Percentiles rank a stretch among this genome's conserved stretches.
phyloP scores from a whole-genome alignment of 2,329 filamentous ascomycete genomes.

The Chalaropsis ovoidea region DNA sequence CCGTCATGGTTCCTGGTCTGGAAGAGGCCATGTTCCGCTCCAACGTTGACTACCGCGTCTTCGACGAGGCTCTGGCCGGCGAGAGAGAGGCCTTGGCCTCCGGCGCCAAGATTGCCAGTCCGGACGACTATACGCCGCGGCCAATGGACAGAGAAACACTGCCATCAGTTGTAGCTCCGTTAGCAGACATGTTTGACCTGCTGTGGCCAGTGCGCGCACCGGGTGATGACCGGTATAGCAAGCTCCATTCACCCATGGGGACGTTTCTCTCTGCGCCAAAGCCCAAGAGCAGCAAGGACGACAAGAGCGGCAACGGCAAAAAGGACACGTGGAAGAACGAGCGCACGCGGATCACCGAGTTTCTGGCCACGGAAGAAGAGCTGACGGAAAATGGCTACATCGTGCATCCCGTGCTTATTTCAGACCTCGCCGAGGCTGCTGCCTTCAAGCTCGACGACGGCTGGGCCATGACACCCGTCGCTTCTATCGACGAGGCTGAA shows the following conservation, averaged over 20 bases:
- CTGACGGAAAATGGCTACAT: constrained; percentile 75
- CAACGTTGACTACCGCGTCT: constrained; percentile 36
- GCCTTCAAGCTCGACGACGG: constrained; percentile 40
- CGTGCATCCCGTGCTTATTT: constrained; percentile 67
- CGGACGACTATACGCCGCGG: constrained; percentile 52
- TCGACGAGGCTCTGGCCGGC: constrained; percentile 33
- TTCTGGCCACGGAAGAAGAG: constrained; percentile 61
- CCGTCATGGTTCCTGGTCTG: constrained; percentile 83
- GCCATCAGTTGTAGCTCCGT: constrained; percentile 48
- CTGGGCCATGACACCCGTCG: constrained; percentile 73
- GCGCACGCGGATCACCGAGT: constrained; percentile 71
- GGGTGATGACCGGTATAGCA: constrained; percentile 69
- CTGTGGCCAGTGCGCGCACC: constrained; percentile 83
- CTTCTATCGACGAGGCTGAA: constrained; percentile 54
- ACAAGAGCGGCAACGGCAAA: constrained; percentile 43
- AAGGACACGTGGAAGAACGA: constrained; percentile 60
- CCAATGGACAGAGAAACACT: constrained; percentile 43
- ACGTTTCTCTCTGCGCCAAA: constrained; percentile 66
- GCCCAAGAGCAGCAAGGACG: constrained; percentile 50
- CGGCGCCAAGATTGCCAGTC: constrained; percentile 35
- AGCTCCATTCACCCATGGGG: constrained; percentile 77
- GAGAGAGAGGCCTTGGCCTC: constrained; percentile 32
- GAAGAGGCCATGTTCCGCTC: constrained; percentile 82
- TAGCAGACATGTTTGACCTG: constrained; percentile 75
- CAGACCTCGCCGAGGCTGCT: constrained; percentile 47